These are phyloP conservation scores for Millerozyma miso DNA, from an alignment of 805 yeast genomes.

Conservation along the genomic window DNA sequence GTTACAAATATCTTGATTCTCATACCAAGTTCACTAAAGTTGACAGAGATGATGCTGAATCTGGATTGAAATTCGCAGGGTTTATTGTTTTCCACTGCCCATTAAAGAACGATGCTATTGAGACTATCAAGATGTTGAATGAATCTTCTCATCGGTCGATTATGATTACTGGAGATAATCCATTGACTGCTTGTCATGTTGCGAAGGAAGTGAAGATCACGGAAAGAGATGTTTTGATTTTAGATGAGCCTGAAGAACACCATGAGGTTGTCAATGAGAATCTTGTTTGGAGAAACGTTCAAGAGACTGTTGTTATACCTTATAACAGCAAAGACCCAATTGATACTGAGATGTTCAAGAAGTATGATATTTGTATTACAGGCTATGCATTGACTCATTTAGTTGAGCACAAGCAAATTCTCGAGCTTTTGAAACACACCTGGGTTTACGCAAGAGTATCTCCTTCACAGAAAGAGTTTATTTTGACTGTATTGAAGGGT, in stretches of 20 bases:
- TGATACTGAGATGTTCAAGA: constrained; percentile 52
- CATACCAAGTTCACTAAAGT: constrained; percentile 49
- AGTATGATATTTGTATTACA: constrained; percentile 84
- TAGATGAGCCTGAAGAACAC: constrained; percentile 78
- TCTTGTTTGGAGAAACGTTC: constrained; percentile 81
- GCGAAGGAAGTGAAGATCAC: constrained; percentile 90
- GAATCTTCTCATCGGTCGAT: constrained; percentile 93
- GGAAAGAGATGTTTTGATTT: constrained; percentile 75
- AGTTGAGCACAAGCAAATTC: constrained; percentile 62
- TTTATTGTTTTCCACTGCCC: constrained; percentile 98
- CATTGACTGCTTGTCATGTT: constrained; percentile 96
- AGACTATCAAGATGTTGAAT: constrained; percentile 85
- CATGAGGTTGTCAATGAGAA: constrained; percentile 47
- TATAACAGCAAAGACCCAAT: constrained; percentile 57
- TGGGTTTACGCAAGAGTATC: constrained; percentile 99
- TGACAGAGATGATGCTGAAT: constrained; percentile 74
- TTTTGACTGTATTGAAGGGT: constrained; percentile 75
- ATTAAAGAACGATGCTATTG: constrained; percentile 87
- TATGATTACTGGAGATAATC: constrained; percentile 99
- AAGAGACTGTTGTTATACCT: constrained; percentile 68
- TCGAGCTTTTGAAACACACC: constrained; percentile 74
- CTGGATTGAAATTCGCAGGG: constrained; percentile 75
- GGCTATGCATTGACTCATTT: constrained; percentile 81
- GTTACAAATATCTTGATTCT: constrained; percentile 66
- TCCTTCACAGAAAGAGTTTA: constrained; percentile 91